Evolutionary conservation across 805 yeast species (phyloP).

Genomic region (Wickerhamiella occidentalis): DNA sequence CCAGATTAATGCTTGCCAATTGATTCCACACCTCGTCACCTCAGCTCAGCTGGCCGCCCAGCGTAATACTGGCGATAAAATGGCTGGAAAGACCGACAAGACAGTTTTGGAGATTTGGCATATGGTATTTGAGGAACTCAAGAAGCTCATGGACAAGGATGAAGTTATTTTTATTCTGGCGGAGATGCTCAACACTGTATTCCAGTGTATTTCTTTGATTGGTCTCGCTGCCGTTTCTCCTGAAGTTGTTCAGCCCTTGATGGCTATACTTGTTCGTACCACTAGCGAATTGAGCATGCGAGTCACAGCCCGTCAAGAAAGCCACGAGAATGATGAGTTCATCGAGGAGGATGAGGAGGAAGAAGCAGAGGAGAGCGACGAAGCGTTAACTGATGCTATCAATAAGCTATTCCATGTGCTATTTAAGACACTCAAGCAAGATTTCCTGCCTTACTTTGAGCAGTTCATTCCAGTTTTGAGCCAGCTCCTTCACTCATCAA

Average conservation of each 20-base stretch:
- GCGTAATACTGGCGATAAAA: conserved; percentile 37
- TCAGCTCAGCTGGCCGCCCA: conserved; percentile 47
- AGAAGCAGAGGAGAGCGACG: conserved; percentile 78
- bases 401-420: conserved; percentile 60
- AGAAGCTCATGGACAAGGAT: conserved; percentile 55
- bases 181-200: conserved; percentile 61
- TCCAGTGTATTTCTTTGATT: conserved; percentile 51
- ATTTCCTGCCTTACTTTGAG: conserved; percentile 52
- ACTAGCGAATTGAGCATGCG: conserved; percentile 58
- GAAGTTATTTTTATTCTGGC: conserved; percentile 67
- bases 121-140: conserved; percentile 37
- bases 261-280: conserved; percentile 47
- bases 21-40: conserved; percentile 64
- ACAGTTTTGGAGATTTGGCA: conserved; percentile 59
- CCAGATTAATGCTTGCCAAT: conserved; percentile 76
- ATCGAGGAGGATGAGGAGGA: conserved; percentile 71
- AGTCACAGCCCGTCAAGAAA: conserved; percentile 38
- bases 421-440: conserved; percentile 48
- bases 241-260: conserved; percentile 40
- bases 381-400: conserved; percentile 76
- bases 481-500: conserved; percentile 48
- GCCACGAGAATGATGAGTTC: conserved; percentile 48
- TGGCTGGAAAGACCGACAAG: conserved; percentile 30
- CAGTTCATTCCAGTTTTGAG: conserved; percentile 50
- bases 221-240: conserved; percentile 46